These are phyloP conservation scores for Stylosanthes scabra DNA, from an alignment of 331 rosid genomes.

Conservation along the genomic window DNA sequence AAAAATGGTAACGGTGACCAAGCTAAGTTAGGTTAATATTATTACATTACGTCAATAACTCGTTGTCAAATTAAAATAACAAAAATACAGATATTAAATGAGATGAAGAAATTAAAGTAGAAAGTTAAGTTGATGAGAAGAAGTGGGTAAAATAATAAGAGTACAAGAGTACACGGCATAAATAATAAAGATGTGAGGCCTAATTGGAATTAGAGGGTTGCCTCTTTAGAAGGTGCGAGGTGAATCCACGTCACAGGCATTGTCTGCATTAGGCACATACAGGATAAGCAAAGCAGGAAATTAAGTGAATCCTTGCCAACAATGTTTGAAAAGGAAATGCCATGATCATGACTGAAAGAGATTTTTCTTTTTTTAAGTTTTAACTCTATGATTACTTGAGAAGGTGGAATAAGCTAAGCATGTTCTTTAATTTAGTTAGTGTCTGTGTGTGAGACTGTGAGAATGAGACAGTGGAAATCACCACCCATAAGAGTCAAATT, in stretches of 20 bases:
- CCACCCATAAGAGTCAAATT: conserved; percentile 7
- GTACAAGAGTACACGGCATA: conserved; percentile 1
- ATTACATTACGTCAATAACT: no score
- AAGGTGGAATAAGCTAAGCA: conserved; percentile 47
- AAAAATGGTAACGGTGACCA: neutral
- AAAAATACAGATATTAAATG: conserved; percentile 26
- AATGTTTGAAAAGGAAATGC: conserved; percentile 44
- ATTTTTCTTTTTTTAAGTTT: no score
- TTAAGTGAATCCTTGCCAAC: conserved; percentile 38
- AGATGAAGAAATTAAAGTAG: conserved; percentile 8
- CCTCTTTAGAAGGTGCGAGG: conserved; percentile 32
- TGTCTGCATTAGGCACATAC: conserved; percentile 38
- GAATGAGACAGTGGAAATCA: conserved; percentile 26
- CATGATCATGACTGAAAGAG: neutral
- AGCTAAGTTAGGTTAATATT: no score
- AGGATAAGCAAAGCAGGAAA: conserved; percentile 29
- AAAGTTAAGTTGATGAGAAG: conserved; percentile 17
- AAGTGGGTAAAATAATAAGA: conserved; percentile 2
- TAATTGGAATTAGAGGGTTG: conserved; percentile 44
- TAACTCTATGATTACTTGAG: conserved; percentile 36
- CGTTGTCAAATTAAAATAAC: no score
- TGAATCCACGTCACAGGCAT: conserved; percentile 41
- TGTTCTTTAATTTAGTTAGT: conserved; percentile 12
- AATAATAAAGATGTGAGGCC: conserved; percentile 22
- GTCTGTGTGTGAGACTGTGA: neutral